Conservation (phyloP, 2,329 filamentous ascomycete species). For the Fusarium tricinctum region DNA sequence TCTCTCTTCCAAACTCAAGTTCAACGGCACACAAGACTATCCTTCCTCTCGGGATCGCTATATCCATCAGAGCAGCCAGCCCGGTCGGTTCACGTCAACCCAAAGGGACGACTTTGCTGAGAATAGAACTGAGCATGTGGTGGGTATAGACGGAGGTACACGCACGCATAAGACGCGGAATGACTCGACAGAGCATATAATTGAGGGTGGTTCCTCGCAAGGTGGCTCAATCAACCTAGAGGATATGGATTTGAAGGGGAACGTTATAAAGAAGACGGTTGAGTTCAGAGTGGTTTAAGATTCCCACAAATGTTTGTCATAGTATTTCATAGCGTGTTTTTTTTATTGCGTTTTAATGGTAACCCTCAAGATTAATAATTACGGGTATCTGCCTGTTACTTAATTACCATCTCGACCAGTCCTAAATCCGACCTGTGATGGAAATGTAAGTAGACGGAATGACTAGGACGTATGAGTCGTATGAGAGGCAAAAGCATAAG, state of each 20-base stretch:
- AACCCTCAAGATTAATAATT: no score
- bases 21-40: conserved; percentile 27
- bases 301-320: background rate
- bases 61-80: conserved; percentile 15
- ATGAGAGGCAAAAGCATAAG: no score
- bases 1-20: conserved; percentile 52
- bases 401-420: no score
- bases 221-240: conserved; percentile 34
- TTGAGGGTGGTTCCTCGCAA: conserved; percentile 28
- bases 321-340: background rate
- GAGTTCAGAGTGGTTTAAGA: conserved; percentile 36
- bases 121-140: conserved; percentile 25
- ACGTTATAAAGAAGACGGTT: conserved; percentile 42
- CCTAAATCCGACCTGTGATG: no score
- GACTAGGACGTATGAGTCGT: no score
- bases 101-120: conserved; percentile 29
- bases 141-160: conserved; percentile 20
- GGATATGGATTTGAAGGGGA: conserved; percentile 38
- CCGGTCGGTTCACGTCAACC: conserved; percentile 25
- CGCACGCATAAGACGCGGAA: conserved; percentile 23
- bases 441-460: no score
- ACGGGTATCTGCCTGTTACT: no score
- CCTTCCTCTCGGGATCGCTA: conserved; percentile 32
- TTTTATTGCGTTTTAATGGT: background rate
- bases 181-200: conserved; percentile 38